These are phyloP conservation scores for Trametes cingulata DNA, from an alignment of 768 basidiomycete genomes.

Conservation along the genomic window DNA sequence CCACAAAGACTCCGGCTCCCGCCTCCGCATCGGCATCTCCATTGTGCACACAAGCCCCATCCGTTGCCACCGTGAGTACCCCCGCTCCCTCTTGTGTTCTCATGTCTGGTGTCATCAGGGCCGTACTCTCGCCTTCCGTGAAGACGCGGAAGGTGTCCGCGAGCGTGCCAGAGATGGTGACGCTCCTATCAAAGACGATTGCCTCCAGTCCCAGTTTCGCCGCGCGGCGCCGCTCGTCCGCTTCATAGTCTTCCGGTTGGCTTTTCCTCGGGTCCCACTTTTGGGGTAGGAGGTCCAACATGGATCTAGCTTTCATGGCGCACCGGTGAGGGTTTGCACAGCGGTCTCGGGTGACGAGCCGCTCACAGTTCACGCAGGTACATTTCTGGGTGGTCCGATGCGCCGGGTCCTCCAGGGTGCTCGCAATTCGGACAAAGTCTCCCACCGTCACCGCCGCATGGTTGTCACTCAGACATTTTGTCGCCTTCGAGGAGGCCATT, in stretches of 20 bases:
- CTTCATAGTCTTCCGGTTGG: constrained; percentile 9
- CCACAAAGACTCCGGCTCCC: neutral
- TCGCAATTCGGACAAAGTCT: neutral
- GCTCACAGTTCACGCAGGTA: neutral
- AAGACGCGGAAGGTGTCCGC: neutral
- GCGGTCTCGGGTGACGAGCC: too few relatives aligned
- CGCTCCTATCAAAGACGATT: neutral
- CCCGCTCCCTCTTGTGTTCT: neutral
- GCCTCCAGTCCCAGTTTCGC: too few relatives aligned
- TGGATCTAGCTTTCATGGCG: neutral
- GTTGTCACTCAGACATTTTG: neutral
- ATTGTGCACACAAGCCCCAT: neutral
- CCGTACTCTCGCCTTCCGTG: too few relatives aligned
- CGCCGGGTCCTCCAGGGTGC: too few relatives aligned
- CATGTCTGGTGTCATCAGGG: neutral
- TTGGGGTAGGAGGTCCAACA: neutral
- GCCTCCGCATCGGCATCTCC: neutral
- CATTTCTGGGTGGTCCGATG: neutral
- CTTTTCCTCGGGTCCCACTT: constrained; percentile 1
- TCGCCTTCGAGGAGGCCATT: neutral
- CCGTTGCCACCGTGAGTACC: neutral
- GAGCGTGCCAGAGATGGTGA: neutral
- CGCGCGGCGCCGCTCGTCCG: neutral
- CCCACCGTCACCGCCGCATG: neutral
- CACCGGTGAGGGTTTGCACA: neutral